phyloP scores from a whole-genome alignment of 225 moss, liverwort and hornwort species.

The Sphagnum tenellum region DNA sequence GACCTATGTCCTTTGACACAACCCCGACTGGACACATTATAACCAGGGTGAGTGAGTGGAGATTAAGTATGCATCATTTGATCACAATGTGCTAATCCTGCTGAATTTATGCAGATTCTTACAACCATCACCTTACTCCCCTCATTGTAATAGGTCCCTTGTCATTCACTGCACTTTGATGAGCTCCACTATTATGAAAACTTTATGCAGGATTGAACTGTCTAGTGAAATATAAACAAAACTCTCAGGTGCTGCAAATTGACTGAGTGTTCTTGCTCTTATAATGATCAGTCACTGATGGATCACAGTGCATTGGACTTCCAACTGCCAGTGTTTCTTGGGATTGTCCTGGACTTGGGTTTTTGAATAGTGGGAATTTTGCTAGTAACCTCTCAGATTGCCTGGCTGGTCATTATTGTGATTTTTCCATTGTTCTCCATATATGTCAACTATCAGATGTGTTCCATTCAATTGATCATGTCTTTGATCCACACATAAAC shows the following conservation, averaged over 20 bases:
- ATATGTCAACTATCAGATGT: constrained; percentile 47
- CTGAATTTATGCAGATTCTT: too few relatives aligned
- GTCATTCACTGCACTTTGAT: too few relatives aligned
- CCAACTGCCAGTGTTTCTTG: constrained; percentile 33
- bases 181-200: too few relatives aligned
- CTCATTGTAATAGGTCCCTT: too few relatives aligned
- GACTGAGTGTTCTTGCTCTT: not conserved
- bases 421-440: constrained; percentile 41
- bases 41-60: constrained; percentile 22
- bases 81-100: too few relatives aligned
- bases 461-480: not conserved
- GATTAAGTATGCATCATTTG: too few relatives aligned
- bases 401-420: constrained; percentile 47
- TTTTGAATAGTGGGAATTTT: constrained; percentile 58
- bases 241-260: too few relatives aligned
- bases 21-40: constrained; percentile 67
- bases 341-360: constrained; percentile 25
- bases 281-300: constrained; percentile 32
- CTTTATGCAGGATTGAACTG: too few relatives aligned
- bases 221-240: too few relatives aligned
- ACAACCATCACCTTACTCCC: too few relatives aligned
- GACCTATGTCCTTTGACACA: constrained; percentile 81
- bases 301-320: constrained; percentile 51
- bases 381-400: constrained; percentile 47
- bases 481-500: too few relatives aligned